Conservation (phyloP, 2,329 filamentous ascomycete genomes). For the Fusarium proliferatum region DNA sequence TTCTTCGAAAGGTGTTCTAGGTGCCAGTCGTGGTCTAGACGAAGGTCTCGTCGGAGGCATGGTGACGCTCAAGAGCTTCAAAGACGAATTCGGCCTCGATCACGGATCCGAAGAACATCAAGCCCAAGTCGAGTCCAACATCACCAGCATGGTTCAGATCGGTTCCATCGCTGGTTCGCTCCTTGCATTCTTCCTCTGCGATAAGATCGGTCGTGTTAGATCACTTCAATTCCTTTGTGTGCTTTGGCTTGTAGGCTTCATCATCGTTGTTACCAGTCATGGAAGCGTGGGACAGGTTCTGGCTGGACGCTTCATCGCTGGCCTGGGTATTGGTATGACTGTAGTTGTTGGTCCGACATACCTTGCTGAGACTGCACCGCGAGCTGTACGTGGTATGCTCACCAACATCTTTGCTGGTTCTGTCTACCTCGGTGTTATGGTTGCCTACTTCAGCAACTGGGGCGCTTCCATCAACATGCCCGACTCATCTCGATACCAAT, state of each 20-base stretch:
- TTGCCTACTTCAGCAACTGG: slow-evolving; percentile 74
- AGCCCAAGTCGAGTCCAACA: slow-evolving; percentile 73
- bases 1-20: not conserved
- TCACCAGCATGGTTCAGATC: slow-evolving; percentile 78
- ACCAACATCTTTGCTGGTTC: slow-evolving; percentile 57
- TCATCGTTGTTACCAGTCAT: slow-evolving; percentile 11
- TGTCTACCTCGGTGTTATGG: slow-evolving; percentile 37
- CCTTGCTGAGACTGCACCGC: slow-evolving; percentile 72
- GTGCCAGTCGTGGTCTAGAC: slow-evolving; percentile 17
- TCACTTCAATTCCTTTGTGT: slow-evolving; percentile 10
- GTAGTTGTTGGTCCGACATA: slow-evolving; percentile 56
- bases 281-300: slow-evolving; percentile 14
- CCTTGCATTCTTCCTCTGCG: slow-evolving; percentile 56
- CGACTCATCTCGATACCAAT: slow-evolving; percentile 39
- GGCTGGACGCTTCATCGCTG: slow-evolving; percentile 15
- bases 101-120: slow-evolving; percentile 59
- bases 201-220: slow-evolving; percentile 17
- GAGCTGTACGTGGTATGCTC: slow-evolving; percentile 72
- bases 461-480: slow-evolving; percentile 58
- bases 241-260: slow-evolving; percentile 14
- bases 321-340: slow-evolving; percentile 19
- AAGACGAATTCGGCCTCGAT: slow-evolving; percentile 61
- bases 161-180: slow-evolving; percentile 72
- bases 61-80: slow-evolving; percentile 68
- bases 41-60: slow-evolving; percentile 74